A percentile compares a stretch with the other conserved stretches of the same genome.
Evolutionary conservation across 345 rosid genomes (phyloP).

Genomic region (Anastatica hierochuntica): DNA sequence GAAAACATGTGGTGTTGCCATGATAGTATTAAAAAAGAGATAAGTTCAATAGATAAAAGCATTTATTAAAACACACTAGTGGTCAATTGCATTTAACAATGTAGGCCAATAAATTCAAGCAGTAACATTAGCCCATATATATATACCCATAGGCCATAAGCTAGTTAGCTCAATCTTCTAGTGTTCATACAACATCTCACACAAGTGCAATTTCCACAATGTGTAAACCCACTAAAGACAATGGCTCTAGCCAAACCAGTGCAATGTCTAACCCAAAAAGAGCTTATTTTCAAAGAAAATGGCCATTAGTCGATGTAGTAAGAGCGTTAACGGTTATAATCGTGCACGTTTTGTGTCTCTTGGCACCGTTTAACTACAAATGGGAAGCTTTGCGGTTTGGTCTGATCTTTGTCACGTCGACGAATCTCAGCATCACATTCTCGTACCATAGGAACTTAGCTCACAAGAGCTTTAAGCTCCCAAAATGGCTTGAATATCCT

Average conservation of each 20-base stretch:
- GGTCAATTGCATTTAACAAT: background rate
- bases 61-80: conserved; percentile 1
- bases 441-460: conserved; percentile 62
- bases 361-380: conserved; percentile 58
- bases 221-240: conserved; percentile 10
- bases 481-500: conserved; percentile 72
- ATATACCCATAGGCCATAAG: no score
- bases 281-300: conserved; percentile 33
- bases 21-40: no score
- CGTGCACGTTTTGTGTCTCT: conserved; percentile 48
- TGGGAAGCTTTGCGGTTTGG: conserved; percentile 66
- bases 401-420: conserved; percentile 31
- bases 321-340: conserved; percentile 34
- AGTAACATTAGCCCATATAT: background rate
- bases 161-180: background rate
- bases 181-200: background rate
- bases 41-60: background rate
- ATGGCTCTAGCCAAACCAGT: conserved; percentile 9
- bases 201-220: background rate
- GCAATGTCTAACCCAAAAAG: conserved; percentile 18
- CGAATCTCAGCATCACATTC: conserved; percentile 52
- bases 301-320: conserved; percentile 47
- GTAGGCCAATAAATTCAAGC: background rate
- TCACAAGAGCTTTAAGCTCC: conserved; percentile 70
- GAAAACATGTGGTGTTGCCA: no score